Evolutionary conservation across 257 asterid species (phyloP), one percentile per base, ranked within the genome.

Genomic region (Salvia splendens): DNA sequence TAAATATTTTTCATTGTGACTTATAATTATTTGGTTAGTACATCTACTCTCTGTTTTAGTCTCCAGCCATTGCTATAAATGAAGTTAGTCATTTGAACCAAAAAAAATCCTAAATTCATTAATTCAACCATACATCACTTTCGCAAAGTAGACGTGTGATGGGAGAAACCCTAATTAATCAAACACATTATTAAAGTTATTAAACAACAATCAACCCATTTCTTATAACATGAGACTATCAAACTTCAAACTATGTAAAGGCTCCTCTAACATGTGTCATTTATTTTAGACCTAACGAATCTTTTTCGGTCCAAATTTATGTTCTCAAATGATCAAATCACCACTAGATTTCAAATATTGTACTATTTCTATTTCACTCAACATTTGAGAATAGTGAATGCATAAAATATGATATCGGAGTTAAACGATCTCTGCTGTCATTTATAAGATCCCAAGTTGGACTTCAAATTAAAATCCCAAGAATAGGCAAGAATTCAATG

Each of bases 381-480:
- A 24, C 30, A 24, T 24, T 24, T 24, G 2, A 24, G 1, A 24
- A 24, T 24, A 24, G 30, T 17, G 33, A 17, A 16, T 3, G 56
- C 28, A 17, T 48, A 48, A 14, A 48, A 12, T 30, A 55, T 28
- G 41, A 55, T 28, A 5, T 30, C 8, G 50, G 30, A 24, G 30
- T 24, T 24, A 24, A 24, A 24, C 30, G 30, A 24, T 24, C 30
- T 24, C 30, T 24, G 40, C 17, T 24, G 53, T 5, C 12, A 20
- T 16, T 42, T 42, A 20, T 12, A 20, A 12, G 53, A 42, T 42
- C 53, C 67, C 20, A 54, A 68, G 14, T 14, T 40, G 55, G 70
- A 30, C 67, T 53, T 62, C 12, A 12, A 81, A 75, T 81, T 61
- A 84, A 61, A 76, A 69, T 68, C 71, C 77, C 72, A 9, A 67